Conservation (phyloP, 2,329 filamentous ascomycete species). For the Falciphora oryzae region DNA sequence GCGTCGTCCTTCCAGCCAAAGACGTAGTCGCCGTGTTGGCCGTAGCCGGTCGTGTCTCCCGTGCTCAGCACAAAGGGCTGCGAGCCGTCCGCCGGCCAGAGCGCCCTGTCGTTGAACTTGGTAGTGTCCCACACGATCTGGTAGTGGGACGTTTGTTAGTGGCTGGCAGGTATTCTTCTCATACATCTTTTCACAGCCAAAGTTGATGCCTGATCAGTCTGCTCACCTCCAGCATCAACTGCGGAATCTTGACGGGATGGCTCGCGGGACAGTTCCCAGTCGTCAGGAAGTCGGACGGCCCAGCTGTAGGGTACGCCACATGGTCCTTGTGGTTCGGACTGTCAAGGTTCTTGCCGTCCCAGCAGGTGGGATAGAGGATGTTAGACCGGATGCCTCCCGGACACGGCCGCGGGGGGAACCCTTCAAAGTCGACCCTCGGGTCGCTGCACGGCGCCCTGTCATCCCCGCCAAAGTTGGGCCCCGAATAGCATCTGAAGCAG, state of each 20-base stretch:
- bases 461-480: constrained; percentile 23
- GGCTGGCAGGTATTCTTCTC: no score
- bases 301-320: constrained; percentile 39
- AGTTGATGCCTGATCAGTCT: no score
- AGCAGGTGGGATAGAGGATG: constrained; percentile 42
- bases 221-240: constrained; percentile 39
- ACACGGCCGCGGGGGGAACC: constrained; percentile 6
- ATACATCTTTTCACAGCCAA: no score
- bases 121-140: constrained; percentile 12
- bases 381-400: constrained; percentile 40
- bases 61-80: constrained; percentile 14
- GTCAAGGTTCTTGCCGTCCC: constrained; percentile 40
- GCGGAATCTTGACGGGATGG: constrained; percentile 49
- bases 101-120: constrained; percentile 20
- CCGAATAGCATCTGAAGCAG: constrained; percentile 30
- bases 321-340: constrained; percentile 35
- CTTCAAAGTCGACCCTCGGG: constrained; percentile 3
- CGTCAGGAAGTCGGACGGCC: constrained; percentile 24
- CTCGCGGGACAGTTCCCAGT: constrained; percentile 41
- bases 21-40: constrained; percentile 33
- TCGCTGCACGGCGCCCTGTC: constrained; percentile 13
- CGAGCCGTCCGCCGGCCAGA: constrained; percentile 12
- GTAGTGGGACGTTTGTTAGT: no score
- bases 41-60: constrained; percentile 16
- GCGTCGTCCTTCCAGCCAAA: constrained; percentile 36